These are phyloP conservation scores for Gloeopeniophorella convolvens DNA, from an alignment of 768 basidiomycete genomes.

Conservation along the genomic window DNA sequence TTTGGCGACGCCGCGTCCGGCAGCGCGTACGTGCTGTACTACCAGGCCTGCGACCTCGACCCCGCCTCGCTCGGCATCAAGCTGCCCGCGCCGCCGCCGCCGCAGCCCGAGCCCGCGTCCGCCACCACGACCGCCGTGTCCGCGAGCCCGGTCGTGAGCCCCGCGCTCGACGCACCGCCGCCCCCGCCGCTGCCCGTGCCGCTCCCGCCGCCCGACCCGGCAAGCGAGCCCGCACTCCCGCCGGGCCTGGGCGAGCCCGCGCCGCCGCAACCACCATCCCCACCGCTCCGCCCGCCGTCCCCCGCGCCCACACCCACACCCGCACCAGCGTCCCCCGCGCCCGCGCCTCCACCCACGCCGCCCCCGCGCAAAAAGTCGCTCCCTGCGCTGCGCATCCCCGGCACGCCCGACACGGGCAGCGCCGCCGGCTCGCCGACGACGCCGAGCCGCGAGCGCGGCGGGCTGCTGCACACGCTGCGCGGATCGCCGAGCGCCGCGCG, in stretches of 20 bases:
- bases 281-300: too few relatives aligned
- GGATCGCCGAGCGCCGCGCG: constrained; percentile 20
- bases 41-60: constrained; percentile 89
- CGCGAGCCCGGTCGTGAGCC: too few relatives aligned
- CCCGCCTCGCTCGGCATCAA: constrained; percentile 62
- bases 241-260: constrained; percentile 11
- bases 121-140: not conserved
- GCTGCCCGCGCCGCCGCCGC: constrained; percentile 23
- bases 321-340: not conserved
- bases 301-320: not conserved
- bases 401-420: constrained; percentile 9
- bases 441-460: constrained; percentile 12
- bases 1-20: constrained; percentile 88
- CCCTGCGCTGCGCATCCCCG: constrained; percentile 15
- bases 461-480: constrained; percentile 17
- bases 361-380: constrained; percentile 19
- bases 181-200: constrained; percentile 12
- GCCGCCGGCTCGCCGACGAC: constrained; percentile 7
- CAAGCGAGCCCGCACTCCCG: constrained; percentile 9
- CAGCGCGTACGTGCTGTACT: constrained; percentile 94
- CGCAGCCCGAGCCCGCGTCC: not conserved
- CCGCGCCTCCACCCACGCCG: not conserved
- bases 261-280: too few relatives aligned
- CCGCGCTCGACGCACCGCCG: too few relatives aligned
- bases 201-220: not conserved